A percentile compares a stretch with the other conserved stretches of the same genome.
These are phyloP conservation scores for Pyrenopolyporus hunteri DNA, from an alignment of 495 filamentous ascomycete genomes.

Conservation along the genomic window DNA sequence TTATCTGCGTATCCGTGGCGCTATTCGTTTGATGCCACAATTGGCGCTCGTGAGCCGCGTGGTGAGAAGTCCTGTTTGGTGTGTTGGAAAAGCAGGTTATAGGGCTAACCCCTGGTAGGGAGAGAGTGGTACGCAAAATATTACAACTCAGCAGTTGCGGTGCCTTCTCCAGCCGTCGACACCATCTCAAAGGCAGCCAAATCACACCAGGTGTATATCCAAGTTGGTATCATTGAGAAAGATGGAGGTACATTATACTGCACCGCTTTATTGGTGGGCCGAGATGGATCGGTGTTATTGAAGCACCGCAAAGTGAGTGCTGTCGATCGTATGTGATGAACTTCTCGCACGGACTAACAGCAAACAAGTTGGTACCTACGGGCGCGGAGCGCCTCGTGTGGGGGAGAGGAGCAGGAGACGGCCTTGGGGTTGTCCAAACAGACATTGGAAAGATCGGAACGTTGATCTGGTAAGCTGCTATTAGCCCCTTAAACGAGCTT, in stretches of 20 bases:
- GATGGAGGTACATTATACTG: conserved; percentile 52
- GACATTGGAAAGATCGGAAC: conserved; percentile 51
- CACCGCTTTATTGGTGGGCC: conserved; percentile 45
- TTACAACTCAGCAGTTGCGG: conserved; percentile 45
- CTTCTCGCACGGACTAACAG: conserved; percentile 11
- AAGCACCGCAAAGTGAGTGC: conserved; percentile 48
- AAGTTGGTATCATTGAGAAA: conserved; percentile 52
- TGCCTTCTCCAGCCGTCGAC: conserved; percentile 47
- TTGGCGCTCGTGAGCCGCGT: conserved; percentile 49
- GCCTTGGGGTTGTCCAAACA: conserved; percentile 48
- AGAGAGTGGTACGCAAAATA: conserved; percentile 52
- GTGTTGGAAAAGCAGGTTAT: background rate
- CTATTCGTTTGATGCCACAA: conserved; percentile 52
- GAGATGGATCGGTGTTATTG: conserved; percentile 44
- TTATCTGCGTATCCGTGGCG: conserved; percentile 52
- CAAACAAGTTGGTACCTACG: conserved; percentile 47
- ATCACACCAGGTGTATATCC: conserved; percentile 43
- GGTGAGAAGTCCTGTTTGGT: conserved; percentile 34
- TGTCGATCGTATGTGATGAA: background rate
- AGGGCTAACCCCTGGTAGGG: conserved; percentile 33
- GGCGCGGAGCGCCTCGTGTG: conserved; percentile 50
- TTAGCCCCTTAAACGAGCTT: background rate
- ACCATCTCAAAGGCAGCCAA: conserved; percentile 43
- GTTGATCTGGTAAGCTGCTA: conserved; percentile 46
- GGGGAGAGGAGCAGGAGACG: conserved; percentile 50